Conservation (phyloP, 257 asterid species). For the Petunia secreta region DNA sequence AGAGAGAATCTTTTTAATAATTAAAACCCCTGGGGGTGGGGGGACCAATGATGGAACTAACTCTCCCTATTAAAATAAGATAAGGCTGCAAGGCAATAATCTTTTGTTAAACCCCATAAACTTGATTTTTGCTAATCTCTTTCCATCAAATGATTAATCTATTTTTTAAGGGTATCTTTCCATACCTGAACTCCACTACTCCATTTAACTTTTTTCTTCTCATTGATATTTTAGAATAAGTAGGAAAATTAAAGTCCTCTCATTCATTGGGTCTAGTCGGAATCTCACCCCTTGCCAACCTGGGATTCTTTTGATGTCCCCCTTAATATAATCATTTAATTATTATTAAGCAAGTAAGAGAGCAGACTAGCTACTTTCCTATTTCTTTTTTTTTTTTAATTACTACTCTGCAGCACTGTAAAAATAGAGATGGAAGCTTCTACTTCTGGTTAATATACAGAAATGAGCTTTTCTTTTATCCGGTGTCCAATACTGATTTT, state of each 20-base stretch:
- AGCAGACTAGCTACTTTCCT: neutral
- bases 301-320: slow-evolving; percentile 51
- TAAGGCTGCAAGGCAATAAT: slow-evolving; percentile 50
- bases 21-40: slow-evolving; percentile 34
- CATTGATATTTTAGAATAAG: slow-evolving; percentile 15
- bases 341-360: neutral
- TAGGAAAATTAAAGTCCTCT: slow-evolving; percentile 2
- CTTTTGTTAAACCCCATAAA: slow-evolving; percentile 42
- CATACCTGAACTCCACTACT: slow-evolving; percentile 43
- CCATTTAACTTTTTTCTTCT: slow-evolving; percentile 32
- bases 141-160: slow-evolving; percentile 50
- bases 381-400: neutral
- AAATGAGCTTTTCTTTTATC: neutral
- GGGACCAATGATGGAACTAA: slow-evolving; percentile 59
- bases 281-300: slow-evolving; percentile 65
- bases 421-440: slow-evolving; percentile 46
- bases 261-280: slow-evolving; percentile 71
- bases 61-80: slow-evolving; percentile 40
- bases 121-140: slow-evolving; percentile 50
- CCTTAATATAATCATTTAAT: neutral
- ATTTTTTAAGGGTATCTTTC: slow-evolving; percentile 39
- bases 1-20: slow-evolving; percentile 65
- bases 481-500: no score
- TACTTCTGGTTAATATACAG: slow-evolving; percentile 36
- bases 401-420: slow-evolving; percentile 22